Base-by-base conservation (phyloP, 2,329 filamentous ascomycete species). In the Talaromyces sp. region DNA sequence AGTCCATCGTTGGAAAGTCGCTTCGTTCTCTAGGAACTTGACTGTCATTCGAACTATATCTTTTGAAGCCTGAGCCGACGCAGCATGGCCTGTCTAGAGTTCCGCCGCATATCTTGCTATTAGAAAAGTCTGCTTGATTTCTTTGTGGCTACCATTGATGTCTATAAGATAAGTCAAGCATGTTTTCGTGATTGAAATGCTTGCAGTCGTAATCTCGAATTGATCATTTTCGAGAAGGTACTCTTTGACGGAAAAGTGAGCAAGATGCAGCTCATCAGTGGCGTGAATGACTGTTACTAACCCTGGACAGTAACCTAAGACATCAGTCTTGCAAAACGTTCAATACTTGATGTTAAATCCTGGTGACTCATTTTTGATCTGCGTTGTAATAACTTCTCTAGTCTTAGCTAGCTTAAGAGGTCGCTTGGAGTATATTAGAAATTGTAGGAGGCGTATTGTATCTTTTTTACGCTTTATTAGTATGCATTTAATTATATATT, bases 371-470 rank as follows among this genome's bases (percentile, higher is more conserved):
- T 40, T 40, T 40, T 40, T 5, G 3, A 40, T 16, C 34, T 40
- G 12, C 12, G 12, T 40, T 40, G 68, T 69, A 27, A 75, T 60
- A 54, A 64, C 65, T 54, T 75, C 70, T 23, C 68, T 66, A 1
- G 70, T 33, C 60, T 75, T 70, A 16, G 64, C 57, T 12, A 76
- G 50, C 12, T 34, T 40, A 12, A 76, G 60, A 1, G 71, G 71
- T 28, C 65, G 58, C 28, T 60, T 18, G 1, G 70, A 71, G 60
- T 61, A 71, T 5, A 64, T 52, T 4, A 75, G 62, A 64, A 65
- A 73, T 42, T 67, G 67, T 5, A 74, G 60, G 14, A 73, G 64
- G 34, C 61, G 64, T 2, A 66, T 60, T 8, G 70, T 68, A 44
- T 69, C 23, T 52, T 63, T 34, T 18, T 33, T 47, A n/a, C 69